phyloP scores from a whole-genome alignment of 2,329 filamentous ascomycete species.

The Aureobasidium sp. region DNA sequence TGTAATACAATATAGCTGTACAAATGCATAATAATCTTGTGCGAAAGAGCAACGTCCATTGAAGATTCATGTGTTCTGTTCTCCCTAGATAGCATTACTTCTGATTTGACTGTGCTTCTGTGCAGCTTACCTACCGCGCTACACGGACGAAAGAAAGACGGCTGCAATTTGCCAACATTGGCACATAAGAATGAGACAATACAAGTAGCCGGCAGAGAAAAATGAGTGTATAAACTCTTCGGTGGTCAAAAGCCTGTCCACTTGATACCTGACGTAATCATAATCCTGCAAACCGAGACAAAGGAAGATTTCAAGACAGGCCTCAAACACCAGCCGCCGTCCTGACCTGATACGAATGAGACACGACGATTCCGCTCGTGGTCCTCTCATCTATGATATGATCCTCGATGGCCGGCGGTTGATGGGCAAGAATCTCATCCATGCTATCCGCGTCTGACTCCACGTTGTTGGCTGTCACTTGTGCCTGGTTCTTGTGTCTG shows the following conservation, averaged over 20 bases:
- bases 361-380: not conserved
- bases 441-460: conserved; percentile 7
- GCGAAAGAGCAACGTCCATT: no score
- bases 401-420: not conserved
- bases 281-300: not conserved
- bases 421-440: not conserved
- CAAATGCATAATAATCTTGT: no score
- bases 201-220: not conserved
- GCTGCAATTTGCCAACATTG: no score
- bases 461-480: conserved; percentile 3
- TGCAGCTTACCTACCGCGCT: no score
- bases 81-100: no score
- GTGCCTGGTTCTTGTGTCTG: conserved; percentile 1
- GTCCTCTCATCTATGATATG: not conserved
- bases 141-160: no score
- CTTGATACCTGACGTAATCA: not conserved
- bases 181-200: no score
- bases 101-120: no score
- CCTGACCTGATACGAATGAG: not conserved
- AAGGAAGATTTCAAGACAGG: not conserved
- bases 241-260: not conserved
- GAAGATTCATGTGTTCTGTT: no score
- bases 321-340: not conserved
- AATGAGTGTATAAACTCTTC: not conserved
- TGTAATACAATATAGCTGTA: no score